Base-by-base conservation (phyloP, 2,329 filamentous ascomycete species). In the Cylindrodendrum hubeiense region DNA sequence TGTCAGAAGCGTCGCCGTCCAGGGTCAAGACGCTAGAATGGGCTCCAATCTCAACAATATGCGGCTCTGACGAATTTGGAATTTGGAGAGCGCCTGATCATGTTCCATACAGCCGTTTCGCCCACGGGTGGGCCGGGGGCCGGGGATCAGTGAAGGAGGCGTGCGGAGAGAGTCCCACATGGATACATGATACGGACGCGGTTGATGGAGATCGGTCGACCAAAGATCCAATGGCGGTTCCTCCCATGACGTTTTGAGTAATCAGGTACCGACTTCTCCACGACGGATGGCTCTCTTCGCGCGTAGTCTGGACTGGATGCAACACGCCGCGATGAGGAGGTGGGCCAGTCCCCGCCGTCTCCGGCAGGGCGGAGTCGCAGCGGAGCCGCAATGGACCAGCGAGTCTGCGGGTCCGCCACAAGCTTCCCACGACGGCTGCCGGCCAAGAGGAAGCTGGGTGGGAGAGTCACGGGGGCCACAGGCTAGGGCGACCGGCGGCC, bases 301-400 rank as follows among this genome's bases (percentile, higher is more conserved):
- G 10, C 5, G 37, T n/a, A 39, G 37, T 39, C 17, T 39, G 37
- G n/a, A 39, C 61, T 69, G 66, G 70, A 55, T 57, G 56, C 37
- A 17, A n/a, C 15, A 34, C 43, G 53, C 56, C 47, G 68, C 15
- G 39, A n/a, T 24, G 44, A 12, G 15, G 41, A 34, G 17, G 62
- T 60, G 56, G 50, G 22, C 56, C 62, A 15, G 57, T 55, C 71
- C 54, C 69, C 70, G 60, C 68, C 57, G 44, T 70, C 56, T 52
- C 69, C 72, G 69, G 70, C 69, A 61, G 63, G 71, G 69, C 65
- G 72, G 71, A 74, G 67, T 67, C 69, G 72, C 72, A 72, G 72
- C 72, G 72, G 72, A 74, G 72, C 72, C 72, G 72, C 72, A 74
- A 74, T 72, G 58, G 53, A 24, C 57, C 59, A 61, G 30, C 64